These are phyloP conservation scores for Fraxinus latifolia DNA, from an alignment of 305 asterid species.

Conservation along the genomic window DNA sequence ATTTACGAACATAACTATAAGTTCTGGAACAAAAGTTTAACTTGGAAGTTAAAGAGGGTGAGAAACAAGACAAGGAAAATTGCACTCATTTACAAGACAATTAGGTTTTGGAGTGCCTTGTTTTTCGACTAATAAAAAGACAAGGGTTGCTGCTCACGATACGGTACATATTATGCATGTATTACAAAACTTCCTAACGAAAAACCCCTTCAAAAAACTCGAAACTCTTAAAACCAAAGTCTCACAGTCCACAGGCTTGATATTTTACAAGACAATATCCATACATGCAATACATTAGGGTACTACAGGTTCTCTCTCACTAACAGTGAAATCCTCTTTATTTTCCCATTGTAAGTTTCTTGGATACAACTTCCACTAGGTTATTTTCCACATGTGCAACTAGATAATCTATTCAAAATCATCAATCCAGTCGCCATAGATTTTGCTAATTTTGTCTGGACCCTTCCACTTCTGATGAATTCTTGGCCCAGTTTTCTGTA, in stretches of 20 bases:
- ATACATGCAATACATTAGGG: constrained; percentile 8
- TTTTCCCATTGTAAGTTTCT: background rate
- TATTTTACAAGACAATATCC: constrained; percentile 23
- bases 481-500: constrained; percentile 56
- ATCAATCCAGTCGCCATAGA: constrained; percentile 93
- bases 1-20: background rate
- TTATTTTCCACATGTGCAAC: background rate
- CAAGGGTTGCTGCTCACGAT: background rate
- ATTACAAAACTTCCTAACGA: background rate
- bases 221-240: background rate
- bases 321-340: background rate
- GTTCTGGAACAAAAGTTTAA: background rate
- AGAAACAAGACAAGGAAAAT: background rate
- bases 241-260: constrained; percentile 11
- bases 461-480: constrained; percentile 76
- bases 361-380: background rate
- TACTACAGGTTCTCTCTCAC: background rate
- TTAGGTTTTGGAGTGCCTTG: background rate
- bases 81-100: background rate
- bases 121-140: background rate
- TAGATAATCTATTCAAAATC: constrained; percentile 43
- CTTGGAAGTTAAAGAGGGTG: background rate
- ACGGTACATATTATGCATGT: background rate
- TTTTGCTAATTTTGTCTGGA: constrained; percentile 83
- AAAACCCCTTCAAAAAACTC: background rate